A percentile compares a stretch with the other conserved stretches of the same genome.
Evolutionary conservation across 192 early-diverging fungal genomes (phyloP).

Genomic region (Pilobolus umbonatus): DNA sequence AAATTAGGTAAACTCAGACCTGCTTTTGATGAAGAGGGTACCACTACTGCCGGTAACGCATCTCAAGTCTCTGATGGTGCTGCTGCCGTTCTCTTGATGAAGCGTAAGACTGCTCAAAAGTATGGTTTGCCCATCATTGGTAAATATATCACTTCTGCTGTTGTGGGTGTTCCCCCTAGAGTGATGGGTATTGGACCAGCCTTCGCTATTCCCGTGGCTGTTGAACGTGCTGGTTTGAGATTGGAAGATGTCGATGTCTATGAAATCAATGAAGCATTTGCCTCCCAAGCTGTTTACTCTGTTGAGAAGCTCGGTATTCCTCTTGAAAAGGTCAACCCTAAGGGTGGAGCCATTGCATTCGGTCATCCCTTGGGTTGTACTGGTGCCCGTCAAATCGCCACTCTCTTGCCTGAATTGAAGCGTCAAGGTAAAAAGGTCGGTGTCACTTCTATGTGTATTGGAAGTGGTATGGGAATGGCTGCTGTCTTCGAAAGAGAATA

Average conservation of each 20-base stretch:
- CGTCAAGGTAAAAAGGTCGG: conserved; percentile 81
- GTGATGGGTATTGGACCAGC: conserved; percentile 99
- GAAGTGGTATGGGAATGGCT: conserved; percentile 81
- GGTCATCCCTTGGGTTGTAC: conserved; percentile 92
- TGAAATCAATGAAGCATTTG: conserved; percentile 98
- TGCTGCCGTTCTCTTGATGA: conserved; percentile 92
- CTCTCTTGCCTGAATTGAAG: conserved; percentile 88
- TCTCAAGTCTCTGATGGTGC: conserved; percentile 99
- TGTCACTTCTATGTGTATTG: conserved; percentile 90
- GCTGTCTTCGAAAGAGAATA: conserved; percentile 78
- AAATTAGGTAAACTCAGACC: conserved; percentile 78
- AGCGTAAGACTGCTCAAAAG: conserved; percentile 84
- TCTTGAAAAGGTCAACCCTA: conserved; percentile 92
- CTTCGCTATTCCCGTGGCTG: conserved; percentile 84
- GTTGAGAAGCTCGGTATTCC: conserved; percentile 83
- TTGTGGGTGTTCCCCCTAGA: conserved; percentile 84
- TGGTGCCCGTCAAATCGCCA: conserved; percentile 95
- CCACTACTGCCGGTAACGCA: conserved; percentile 91
- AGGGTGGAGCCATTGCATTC: conserved; percentile 97
- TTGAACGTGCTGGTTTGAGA: conserved; percentile 72
- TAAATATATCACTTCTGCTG: conserved; percentile 81
- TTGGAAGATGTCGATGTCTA: conserved; percentile 79
- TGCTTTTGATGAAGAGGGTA: conserved; percentile 81
- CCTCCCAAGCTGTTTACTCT: conserved; percentile 92
- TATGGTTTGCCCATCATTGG: conserved; percentile 81